Conservation (phyloP, 768 basidiomycete species). For the Porpolomopsis calyptriformis region DNA sequence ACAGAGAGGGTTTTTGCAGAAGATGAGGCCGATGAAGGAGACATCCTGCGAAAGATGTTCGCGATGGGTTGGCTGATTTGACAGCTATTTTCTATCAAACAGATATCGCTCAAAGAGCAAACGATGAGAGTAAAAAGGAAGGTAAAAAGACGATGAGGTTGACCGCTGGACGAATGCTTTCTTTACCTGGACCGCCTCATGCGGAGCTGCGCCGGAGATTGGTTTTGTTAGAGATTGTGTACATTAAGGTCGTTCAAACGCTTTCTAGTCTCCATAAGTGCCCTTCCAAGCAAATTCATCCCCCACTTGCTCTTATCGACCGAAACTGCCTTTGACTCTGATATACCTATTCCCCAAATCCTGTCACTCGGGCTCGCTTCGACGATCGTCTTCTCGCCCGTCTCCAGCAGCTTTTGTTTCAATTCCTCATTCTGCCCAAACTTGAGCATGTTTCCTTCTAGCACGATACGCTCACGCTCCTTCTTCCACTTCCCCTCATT, state of each 20-base stretch:
- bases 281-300: constrained; percentile 43
- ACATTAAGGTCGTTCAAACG: too few species aligned
- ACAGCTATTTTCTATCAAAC: neutral
- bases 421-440: constrained; percentile 39
- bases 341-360: constrained; percentile 57
- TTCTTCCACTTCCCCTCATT: constrained; percentile 38
- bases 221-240: neutral
- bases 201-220: neutral
- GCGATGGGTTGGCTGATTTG: neutral
- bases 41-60: neutral
- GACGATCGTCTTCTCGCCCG: constrained; percentile 37
- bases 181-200: too few species aligned
- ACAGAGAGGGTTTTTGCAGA: constrained; percentile 25
- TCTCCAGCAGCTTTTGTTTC: constrained; percentile 31
- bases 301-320: constrained; percentile 38
- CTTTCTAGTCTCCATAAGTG: constrained; percentile 31
- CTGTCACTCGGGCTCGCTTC: constrained; percentile 51
- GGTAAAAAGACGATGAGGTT: neutral
- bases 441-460: constrained; percentile 44
- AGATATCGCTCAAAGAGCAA: neutral
- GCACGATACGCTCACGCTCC: constrained; percentile 38
- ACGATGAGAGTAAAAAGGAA: neutral
- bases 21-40: constrained; percentile 10
- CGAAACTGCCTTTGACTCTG: constrained; percentile 35
- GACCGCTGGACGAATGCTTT: neutral